Evolutionary conservation across 2,329 filamentous ascomycete species (phyloP).

Genomic region (Blastomyces parvus): DNA sequence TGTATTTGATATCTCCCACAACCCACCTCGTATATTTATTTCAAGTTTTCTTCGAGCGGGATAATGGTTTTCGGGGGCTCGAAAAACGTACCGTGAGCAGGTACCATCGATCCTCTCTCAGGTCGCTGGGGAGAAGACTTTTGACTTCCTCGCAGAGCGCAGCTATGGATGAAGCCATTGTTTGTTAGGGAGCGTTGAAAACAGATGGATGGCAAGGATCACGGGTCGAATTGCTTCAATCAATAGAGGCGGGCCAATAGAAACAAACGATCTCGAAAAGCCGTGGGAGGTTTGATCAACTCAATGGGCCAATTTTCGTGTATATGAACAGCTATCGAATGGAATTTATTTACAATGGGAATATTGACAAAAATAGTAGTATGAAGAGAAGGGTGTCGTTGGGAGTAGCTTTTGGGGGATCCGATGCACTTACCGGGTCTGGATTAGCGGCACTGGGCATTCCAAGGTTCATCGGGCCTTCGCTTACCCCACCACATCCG

Average conservation of each 20-base stretch:
- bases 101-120: slow-evolving; percentile 53
- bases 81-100: slow-evolving; percentile 33
- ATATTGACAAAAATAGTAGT: background rate
- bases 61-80: slow-evolving; percentile 2
- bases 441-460: background rate
- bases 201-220: background rate
- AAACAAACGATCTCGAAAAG: background rate
- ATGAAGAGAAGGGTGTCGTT: background rate
- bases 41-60: slow-evolving; percentile 1
- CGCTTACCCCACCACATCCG: too few species aligned
- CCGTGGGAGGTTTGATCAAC: background rate
- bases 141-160: slow-evolving; percentile 22
- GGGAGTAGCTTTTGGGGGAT: background rate
- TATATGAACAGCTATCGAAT: background rate
- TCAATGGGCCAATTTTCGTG: background rate
- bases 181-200: background rate
- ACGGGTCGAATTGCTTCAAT: background rate
- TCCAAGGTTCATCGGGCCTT: too few species aligned
- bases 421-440: background rate
- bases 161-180: slow-evolving; percentile 1
- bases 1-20: background rate
- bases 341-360: background rate
- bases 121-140: slow-evolving; percentile 34
- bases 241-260: background rate
- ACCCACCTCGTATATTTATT: background rate